Percentiles rank a stretch among this genome's conserved stretches.
Evolutionary conservation across 768 basidiomycete species (phyloP).

Genomic region (Mycena rosella): DNA sequence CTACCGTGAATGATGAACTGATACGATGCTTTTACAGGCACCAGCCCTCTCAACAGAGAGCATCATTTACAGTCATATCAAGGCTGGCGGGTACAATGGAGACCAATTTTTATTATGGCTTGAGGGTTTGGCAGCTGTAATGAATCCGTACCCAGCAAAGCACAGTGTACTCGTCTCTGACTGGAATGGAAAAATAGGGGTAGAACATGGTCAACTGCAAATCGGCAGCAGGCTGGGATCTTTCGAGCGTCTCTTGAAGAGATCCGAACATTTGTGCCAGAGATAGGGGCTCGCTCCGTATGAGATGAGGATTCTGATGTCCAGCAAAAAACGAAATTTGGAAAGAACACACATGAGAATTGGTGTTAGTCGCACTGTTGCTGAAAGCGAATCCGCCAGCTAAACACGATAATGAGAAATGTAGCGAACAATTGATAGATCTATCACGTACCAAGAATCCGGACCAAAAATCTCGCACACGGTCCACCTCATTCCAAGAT

Average conservation of each 20-base stretch:
- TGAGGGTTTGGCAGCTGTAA: slow-evolving; percentile 27
- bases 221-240: no score
- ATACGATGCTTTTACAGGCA: slow-evolving; percentile 35
- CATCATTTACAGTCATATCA: slow-evolving; percentile 33
- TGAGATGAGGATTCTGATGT: neutral
- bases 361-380: slow-evolving; percentile 13
- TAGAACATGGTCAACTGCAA: no score
- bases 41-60: slow-evolving; percentile 31
- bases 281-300: slow-evolving; percentile 21
- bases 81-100: slow-evolving; percentile 33
- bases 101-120: slow-evolving; percentile 28
- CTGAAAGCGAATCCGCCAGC: slow-evolving; percentile 28
- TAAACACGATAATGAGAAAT: neutral
- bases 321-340: no score
- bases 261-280: slow-evolving; percentile 5
- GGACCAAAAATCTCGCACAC: neutral
- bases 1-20: neutral
- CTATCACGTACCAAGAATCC: slow-evolving; percentile 19
- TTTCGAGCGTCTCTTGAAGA: no score
- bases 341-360: slow-evolving; percentile 17
- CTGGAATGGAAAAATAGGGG: no score
- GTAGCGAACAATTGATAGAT: neutral
- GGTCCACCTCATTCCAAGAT: neutral
- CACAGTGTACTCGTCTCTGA: slow-evolving; percentile 45
- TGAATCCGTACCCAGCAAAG: slow-evolving; percentile 43